Base-by-base conservation (phyloP, 108 stramenopile species). In the Cylindrotheca closterium region DNA sequence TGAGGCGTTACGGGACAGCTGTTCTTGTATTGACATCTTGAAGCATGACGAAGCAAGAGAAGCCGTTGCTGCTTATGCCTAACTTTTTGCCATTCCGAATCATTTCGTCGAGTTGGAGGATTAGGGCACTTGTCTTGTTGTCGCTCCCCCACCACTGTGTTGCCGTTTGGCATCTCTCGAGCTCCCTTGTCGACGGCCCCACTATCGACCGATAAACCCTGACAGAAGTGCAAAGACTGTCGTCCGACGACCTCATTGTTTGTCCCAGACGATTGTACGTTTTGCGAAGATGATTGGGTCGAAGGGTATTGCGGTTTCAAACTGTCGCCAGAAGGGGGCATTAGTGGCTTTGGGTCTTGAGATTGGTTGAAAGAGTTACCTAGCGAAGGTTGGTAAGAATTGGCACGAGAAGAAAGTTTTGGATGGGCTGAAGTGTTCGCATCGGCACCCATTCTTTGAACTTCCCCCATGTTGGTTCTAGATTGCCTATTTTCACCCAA, bases 41-140 rank as follows among this genome's bases (percentile, higher is more conserved):
- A 97, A 10, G 98, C 97, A 75, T 99, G 99, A 22, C 99, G 84
- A 4, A 99, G 76, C 26, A 98, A 81, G 24, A 99, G 68, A 21
- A 99, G 78, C 15, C 98, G 93, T 78, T 99, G 97, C 69, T 96
- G 97, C 74, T 99, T 98, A 79, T 98, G 99, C 21, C 89, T 77
- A 27, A 97, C 81, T 65, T 93, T 95, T 72, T 94, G 71, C 82
- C 84, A 81, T 66, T 96, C 74, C 15, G 66, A 51, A 65, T 83
- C 45, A 27, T 69, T 61, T 42, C 56, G 31, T 50, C 58, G 5
- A 51, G 68, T 47, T 42, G 73, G 55, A 59, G n/a, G n/a, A n/a
- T n/a, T n/a, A n/a, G n/a, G n/a, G n/a, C n/a, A n/a, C n/a, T n/a
- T n/a, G n/a, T n/a, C n/a, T n/a, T n/a, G n/a, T n/a, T n/a, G n/a